These are phyloP conservation scores for Ophiostoma angusticollis DNA, from an alignment of 2,329 filamentous ascomycete species.

Conservation along the genomic window DNA sequence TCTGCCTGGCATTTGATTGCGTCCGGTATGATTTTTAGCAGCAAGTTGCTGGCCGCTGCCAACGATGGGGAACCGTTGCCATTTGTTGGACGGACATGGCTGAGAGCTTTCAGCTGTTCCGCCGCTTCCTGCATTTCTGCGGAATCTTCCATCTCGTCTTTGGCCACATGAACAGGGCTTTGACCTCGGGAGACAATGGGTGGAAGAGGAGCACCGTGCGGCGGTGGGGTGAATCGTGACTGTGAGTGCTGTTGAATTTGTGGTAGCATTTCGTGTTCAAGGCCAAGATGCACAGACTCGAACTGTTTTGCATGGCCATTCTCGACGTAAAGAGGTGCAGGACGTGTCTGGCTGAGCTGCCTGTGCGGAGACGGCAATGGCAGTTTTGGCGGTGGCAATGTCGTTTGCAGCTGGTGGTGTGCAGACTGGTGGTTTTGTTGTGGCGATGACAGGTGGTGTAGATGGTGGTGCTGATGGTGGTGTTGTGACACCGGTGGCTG, in stretches of 20 bases:
- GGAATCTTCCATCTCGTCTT: constrained; percentile 46
- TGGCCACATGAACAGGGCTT: constrained; percentile 22
- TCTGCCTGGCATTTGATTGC: constrained; percentile 10
- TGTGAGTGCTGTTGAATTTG: neutral
- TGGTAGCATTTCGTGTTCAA: neutral
- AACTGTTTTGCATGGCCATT: too few species aligned
- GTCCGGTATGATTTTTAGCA: constrained; percentile 11
- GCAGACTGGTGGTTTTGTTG: constrained; percentile 1
- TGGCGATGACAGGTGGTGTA: constrained; percentile 1
- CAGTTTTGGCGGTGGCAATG: too few species aligned
- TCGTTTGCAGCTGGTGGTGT: constrained; percentile 7
- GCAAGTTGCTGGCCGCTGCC: constrained; percentile 20
- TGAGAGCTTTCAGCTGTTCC: constrained; percentile 52
- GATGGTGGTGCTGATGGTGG: neutral
- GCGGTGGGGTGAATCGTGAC: neutral
- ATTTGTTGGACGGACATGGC: constrained; percentile 45
- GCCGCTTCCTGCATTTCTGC: constrained; percentile 57
- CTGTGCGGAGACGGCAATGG: too few species aligned
- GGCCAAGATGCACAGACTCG: neutral
- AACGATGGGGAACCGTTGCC: constrained; percentile 14
- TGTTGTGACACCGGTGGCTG: constrained; percentile 4
- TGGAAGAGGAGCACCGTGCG: constrained; percentile 3
- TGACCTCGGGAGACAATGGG: constrained; percentile 7
- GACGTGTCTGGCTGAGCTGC: too few species aligned
- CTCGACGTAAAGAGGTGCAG: too few species aligned